Conservation (phyloP, 1,139 yeast genomes). For the Taphrina confusa region DNA sequence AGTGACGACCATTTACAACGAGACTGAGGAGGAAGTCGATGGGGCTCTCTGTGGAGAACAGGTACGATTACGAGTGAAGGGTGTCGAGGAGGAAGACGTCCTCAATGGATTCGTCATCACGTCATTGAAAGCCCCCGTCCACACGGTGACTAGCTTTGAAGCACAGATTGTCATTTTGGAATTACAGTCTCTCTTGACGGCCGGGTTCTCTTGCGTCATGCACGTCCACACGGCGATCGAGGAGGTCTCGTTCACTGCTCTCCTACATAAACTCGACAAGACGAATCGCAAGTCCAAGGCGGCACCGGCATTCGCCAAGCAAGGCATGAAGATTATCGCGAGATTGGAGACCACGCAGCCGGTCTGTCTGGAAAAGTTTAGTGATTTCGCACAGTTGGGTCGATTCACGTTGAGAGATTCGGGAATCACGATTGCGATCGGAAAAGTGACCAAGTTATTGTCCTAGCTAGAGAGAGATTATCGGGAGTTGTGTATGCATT, state of each 20-base stretch:
- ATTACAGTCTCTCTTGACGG: conserved; percentile 85
- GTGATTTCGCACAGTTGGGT: conserved; percentile 92
- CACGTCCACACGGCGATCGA: conserved; percentile 98
- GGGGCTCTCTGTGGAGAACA: conserved; percentile 95
- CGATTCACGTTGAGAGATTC: conserved; percentile 98
- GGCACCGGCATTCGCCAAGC: conserved; percentile 97
- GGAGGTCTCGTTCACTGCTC: conserved; percentile 78
- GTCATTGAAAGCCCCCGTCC: conserved; percentile 81
- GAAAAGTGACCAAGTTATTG: conserved; percentile 66
- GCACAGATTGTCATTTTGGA: conserved; percentile 98
- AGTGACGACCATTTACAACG: conserved; percentile 83
- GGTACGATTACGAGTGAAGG: conserved; percentile 87
- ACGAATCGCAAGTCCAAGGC: conserved; percentile 94
- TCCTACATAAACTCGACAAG: conserved; percentile 90
- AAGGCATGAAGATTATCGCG: conserved; percentile 98
- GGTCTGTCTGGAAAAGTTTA: conserved; percentile 89
- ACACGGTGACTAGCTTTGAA: conserved; percentile 84
- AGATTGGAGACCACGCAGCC: conserved; percentile 65
- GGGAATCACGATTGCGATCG: conserved; percentile 97
- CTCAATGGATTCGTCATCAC: conserved; percentile 89
- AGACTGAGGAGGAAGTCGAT: conserved; percentile 92
- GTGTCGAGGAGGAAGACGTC: conserved; percentile 95
- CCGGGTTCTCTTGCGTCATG: conserved; percentile 97
- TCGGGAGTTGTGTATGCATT: not conserved
- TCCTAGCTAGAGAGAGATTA: not conserved